A percentile compares a stretch with the other conserved stretches of the same genome.
Evolutionary conservation across 139 green algal species (phyloP).

Genomic region (Auxenochlorella pyrenoidosa): DNA sequence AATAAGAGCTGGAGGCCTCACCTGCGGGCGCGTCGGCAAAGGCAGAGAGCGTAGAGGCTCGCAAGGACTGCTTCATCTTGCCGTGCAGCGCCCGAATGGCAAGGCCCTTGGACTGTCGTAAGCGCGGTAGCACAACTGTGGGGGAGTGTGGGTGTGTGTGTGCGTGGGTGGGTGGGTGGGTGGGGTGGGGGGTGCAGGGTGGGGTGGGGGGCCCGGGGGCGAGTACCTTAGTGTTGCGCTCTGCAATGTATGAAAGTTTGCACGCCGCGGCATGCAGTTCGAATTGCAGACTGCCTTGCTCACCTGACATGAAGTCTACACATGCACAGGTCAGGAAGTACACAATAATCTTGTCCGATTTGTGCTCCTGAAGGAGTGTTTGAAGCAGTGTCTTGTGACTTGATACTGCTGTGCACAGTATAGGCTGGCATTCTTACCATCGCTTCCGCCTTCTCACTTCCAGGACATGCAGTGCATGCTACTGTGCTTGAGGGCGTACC

Average conservation of each 20-base stretch:
- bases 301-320: constrained; percentile 73
- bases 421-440: too few species aligned
- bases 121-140: constrained; percentile 34
- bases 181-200: too few species aligned
- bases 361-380: constrained; percentile 55
- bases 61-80: constrained; percentile 87
- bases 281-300: too few species aligned
- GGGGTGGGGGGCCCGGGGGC: too few species aligned
- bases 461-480: too few species aligned
- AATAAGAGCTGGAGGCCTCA: background rate
- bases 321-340: constrained; percentile 96
- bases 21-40: constrained; percentile 65
- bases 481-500: background rate
- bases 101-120: constrained; percentile 16
- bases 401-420: background rate
- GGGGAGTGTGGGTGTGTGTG: background rate
- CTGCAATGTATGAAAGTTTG: too few species aligned
- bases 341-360: constrained; percentile 86
- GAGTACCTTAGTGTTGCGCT: too few species aligned
- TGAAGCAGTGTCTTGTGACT: background rate
- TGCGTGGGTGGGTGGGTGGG: too few species aligned
- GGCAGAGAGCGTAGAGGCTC: constrained; percentile 73
- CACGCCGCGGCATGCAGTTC: too few species aligned
- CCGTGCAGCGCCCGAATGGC: constrained; percentile 78
- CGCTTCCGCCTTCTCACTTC: too few species aligned